Conservation (phyloP, 139 green algal genomes). For the Tetradesmus lagerheimii region DNA sequence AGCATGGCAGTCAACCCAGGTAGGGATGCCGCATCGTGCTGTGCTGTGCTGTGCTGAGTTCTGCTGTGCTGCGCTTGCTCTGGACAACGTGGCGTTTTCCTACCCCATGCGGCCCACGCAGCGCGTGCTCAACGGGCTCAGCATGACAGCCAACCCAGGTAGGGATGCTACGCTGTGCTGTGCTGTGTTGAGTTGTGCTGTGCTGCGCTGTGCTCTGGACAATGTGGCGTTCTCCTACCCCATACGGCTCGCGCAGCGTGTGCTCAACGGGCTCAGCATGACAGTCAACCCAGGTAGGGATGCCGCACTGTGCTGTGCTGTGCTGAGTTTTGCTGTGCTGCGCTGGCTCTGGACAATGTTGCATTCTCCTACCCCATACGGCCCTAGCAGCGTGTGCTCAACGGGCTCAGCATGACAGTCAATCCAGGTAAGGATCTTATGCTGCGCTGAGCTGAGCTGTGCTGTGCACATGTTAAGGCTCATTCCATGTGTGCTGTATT, state of each 20-base stretch:
- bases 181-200: not conserved
- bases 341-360: not conserved
- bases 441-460: not conserved
- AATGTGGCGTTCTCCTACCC: slow-evolving; percentile 86
- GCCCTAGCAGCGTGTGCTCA: slow-evolving; percentile 71
- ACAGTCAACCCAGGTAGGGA: slow-evolving; percentile 69
- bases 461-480: slow-evolving; percentile 56
- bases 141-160: slow-evolving; percentile 70
- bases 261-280: slow-evolving; percentile 76
- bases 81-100: too few relatives aligned
- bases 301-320: not conserved
- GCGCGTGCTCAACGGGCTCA: slow-evolving; percentile 73
- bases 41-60: not conserved
- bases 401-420: slow-evolving; percentile 66
- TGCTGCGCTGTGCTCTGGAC: not conserved
- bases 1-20: slow-evolving; percentile 71
- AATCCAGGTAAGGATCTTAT: slow-evolving; percentile 64
- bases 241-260: slow-evolving; percentile 61
- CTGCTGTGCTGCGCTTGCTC: not conserved
- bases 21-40: slow-evolving; percentile 38
- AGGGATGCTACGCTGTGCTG: slow-evolving; percentile 29
- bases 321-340: not conserved
- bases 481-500: slow-evolving; percentile 65
- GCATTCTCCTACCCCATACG: slow-evolving; percentile 88
- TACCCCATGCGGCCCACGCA: slow-evolving; percentile 83